Evolutionary conservation across 768 basidiomycete genomes (phyloP).

Genomic region (Chalciporus chontae): DNA sequence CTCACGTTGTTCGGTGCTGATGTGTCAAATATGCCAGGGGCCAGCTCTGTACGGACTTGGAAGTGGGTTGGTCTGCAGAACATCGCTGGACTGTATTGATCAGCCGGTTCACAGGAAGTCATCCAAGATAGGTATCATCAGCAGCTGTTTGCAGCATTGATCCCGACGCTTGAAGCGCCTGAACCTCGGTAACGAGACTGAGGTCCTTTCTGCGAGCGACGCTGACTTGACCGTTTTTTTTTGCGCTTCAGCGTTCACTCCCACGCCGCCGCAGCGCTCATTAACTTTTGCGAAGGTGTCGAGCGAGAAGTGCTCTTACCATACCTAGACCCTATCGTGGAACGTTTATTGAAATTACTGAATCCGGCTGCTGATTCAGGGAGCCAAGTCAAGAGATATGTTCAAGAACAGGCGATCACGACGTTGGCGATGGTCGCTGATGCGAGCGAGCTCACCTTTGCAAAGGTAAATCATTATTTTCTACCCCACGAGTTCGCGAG

Average conservation of each 20-base stretch:
- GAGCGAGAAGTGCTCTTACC: slow-evolving; percentile 68
- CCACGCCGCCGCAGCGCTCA: slow-evolving; percentile 82
- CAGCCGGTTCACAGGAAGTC: slow-evolving; percentile 46
- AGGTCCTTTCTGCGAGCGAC: background rate
- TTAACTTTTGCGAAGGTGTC: slow-evolving; percentile 90
- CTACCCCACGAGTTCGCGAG: no score
- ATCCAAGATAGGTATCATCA: slow-evolving; percentile 71
- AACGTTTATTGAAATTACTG: slow-evolving; percentile 54
- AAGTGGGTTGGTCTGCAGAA: slow-evolving; percentile 43
- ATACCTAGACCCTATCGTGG: slow-evolving; percentile 78
- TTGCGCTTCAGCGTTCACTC: slow-evolving; percentile 62
- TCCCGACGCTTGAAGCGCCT: slow-evolving; percentile 70
- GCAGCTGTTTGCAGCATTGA: slow-evolving; percentile 66
- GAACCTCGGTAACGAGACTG: slow-evolving; percentile 54
- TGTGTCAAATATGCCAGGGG: slow-evolving; percentile 45
- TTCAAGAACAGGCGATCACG: slow-evolving; percentile 86
- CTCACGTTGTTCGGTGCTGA: background rate
- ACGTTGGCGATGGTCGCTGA: slow-evolving; percentile 89
- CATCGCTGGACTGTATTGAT: background rate
- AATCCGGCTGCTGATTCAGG: slow-evolving; percentile 46
- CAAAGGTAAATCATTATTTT: slow-evolving; percentile 50
- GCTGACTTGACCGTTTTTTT: background rate
- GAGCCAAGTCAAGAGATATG: slow-evolving; percentile 51
- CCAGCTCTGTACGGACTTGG: slow-evolving; percentile 85
- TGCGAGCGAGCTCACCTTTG: slow-evolving; percentile 75